Percentiles rank a stretch among this genome's conserved stretches.
Conservation (phyloP, 2,329 filamentous ascomycete species). For the Hymenoscyphus fructigenus region DNA sequence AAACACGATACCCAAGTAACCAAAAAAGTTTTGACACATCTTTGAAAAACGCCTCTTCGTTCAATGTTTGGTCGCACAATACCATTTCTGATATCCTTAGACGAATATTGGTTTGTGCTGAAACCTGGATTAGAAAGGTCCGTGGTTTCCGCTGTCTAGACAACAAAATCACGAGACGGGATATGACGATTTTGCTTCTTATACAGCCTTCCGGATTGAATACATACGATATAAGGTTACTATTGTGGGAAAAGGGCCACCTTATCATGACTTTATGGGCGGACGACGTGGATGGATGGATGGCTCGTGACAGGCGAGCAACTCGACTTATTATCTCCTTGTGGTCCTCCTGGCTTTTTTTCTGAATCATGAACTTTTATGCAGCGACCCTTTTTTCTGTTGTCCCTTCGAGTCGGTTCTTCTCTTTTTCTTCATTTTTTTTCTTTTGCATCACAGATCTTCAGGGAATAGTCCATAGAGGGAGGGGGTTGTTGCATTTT, state of each 20-base stretch:
- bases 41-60: conserved; percentile 3
- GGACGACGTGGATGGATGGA: background rate
- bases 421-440: conserved; percentile 20
- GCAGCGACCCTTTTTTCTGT: conserved; percentile 31
- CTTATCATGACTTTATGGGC: background rate
- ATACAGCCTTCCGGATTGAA: background rate
- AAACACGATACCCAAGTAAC: conserved; percentile 15
- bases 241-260: background rate
- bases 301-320: background rate
- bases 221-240: background rate
- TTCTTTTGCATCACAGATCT: conserved; percentile 35
- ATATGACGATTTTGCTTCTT: conserved; percentile 1
- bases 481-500: conserved; percentile 32
- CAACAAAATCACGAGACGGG: background rate
- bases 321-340: background rate
- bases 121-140: conserved; percentile 3
- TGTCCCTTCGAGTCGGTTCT: conserved; percentile 11
- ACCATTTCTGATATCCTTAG: conserved; percentile 3
- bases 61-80: background rate
- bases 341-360: conserved; percentile 2
- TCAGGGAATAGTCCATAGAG: conserved; percentile 30
- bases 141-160: background rate
- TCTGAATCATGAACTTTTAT: conserved; percentile 34
- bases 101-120: background rate
- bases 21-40: background rate